Percentiles rank a stretch among this genome's conserved stretches.
These are phyloP conservation scores for Aspergillus thermomutatus DNA, from an alignment of 2,329 filamentous ascomycete species.

Conservation along the genomic window DNA sequence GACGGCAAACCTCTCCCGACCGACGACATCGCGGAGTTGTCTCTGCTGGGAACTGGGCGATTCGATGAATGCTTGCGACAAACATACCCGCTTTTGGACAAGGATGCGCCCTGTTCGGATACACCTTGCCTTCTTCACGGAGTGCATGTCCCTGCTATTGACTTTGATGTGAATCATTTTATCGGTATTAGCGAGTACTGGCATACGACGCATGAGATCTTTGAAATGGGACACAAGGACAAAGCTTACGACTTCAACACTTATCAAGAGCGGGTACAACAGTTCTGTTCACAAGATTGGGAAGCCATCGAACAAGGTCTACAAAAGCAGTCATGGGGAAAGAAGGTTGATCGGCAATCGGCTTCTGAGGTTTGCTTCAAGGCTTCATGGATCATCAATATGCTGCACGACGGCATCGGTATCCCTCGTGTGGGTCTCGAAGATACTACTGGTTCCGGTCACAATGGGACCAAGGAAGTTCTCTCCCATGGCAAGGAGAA, in stretches of 20 bases:
- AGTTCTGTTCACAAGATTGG: conserved; percentile 87
- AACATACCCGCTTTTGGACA: conserved; percentile 83
- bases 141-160: conserved; percentile 88
- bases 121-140: conserved; percentile 86
- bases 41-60: conserved; percentile 76
- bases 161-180: conserved; percentile 97
- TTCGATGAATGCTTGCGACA: conserved; percentile 80
- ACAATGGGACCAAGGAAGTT: conserved; percentile 71
- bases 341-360: conserved; percentile 68
- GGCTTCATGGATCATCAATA: conserved; percentile 94
- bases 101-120: conserved; percentile 79
- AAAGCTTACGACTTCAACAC: conserved; percentile 85
- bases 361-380: conserved; percentile 95
- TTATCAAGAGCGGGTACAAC: conserved; percentile 79
- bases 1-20: conserved; percentile 59
- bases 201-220: conserved; percentile 96
- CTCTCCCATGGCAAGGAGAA: conserved; percentile 67
- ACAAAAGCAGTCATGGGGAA: conserved; percentile 64
- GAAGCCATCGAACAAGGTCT: conserved; percentile 66
- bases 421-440: conserved; percentile 83
- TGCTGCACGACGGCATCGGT: conserved; percentile 93
- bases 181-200: conserved; percentile 97
- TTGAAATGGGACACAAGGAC: conserved; percentile 70
- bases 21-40: conserved; percentile 41
- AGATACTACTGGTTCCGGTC: conserved; percentile 48